Percentiles rank a stretch among this genome's conserved stretches.
phyloP scores from a whole-genome alignment of 768 basidiomycete genomes.

The Royoungia palumana region DNA sequence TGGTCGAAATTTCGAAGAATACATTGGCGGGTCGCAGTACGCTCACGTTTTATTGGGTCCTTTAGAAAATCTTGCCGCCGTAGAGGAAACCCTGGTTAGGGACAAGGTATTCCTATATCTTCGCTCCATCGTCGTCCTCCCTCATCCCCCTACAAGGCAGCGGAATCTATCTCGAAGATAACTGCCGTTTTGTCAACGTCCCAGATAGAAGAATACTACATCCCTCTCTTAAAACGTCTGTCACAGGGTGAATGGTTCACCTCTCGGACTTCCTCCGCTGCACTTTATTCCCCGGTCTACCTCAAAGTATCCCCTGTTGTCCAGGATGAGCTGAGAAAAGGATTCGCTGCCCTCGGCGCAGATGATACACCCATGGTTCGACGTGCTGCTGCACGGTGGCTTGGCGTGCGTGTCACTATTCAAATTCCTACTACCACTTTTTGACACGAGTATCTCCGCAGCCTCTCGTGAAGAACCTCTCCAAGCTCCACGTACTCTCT shows the following conservation, averaged over 20 bases:
- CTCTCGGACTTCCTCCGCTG: constrained; percentile 91
- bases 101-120: constrained; percentile 70
- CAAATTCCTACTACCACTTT: not conserved
- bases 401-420: constrained; percentile 67
- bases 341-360: constrained; percentile 74
- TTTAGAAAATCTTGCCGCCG: constrained; percentile 91
- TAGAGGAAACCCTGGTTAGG: constrained; percentile 96
- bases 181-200: constrained; percentile 68
- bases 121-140: not conserved
- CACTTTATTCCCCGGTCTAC: constrained; percentile 90
- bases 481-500: constrained; percentile 74
- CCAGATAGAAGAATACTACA: constrained; percentile 86
- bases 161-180: constrained; percentile 92
- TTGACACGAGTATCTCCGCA: constrained; percentile 31
- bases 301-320: constrained; percentile 64
- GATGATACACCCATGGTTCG: constrained; percentile 99
- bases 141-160: constrained; percentile 56
- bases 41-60: constrained; percentile 90
- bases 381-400: constrained; percentile 92
- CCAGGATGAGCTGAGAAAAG: constrained; percentile 86
- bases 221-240: constrained; percentile 86
- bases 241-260: constrained; percentile 98
- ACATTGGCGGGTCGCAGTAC: constrained; percentile 83
- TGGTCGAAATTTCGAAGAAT: constrained; percentile 89
- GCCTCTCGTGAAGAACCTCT: constrained; percentile 77